Evolutionary conservation across 371 early-diverging fungal species (phyloP).

Genomic region (Lichtheimia hyalospora): DNA sequence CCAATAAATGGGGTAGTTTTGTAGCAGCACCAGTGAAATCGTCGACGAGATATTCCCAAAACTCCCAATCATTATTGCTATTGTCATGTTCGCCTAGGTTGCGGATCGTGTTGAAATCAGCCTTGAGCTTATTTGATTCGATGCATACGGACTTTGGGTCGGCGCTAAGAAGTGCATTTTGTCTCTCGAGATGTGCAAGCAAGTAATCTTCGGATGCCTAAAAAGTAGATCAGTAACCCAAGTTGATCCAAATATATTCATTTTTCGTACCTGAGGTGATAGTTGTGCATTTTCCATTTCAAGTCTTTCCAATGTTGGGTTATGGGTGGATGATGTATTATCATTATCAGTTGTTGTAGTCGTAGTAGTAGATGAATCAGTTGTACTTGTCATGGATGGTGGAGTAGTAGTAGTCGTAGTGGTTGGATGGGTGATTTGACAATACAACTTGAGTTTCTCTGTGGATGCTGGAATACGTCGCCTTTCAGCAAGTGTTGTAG

Average conservation of each 20-base stretch:
- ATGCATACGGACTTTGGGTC: conserved; percentile 63
- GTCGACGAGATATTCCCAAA: conserved; percentile 88
- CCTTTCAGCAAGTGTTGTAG: conserved; percentile 23
- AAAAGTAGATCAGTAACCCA: background rate
- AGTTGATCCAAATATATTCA: background rate
- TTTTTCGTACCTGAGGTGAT: conserved; percentile 41
- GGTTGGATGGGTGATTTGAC: conserved; percentile 13
- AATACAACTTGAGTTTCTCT: conserved; percentile 23
- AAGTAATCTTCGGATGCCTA: conserved; percentile 60
- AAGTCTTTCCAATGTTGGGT: conserved; percentile 20
- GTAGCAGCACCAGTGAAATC: conserved; percentile 74
- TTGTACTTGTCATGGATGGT: conserved; percentile 1
- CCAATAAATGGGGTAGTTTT: conserved; percentile 60
- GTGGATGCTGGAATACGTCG: conserved; percentile 23
- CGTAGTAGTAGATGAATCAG: background rate
- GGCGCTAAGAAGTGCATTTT: conserved; percentile 57
- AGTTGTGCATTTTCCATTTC: conserved; percentile 44
- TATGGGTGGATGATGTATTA: background rate
- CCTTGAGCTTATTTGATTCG: conserved; percentile 56
- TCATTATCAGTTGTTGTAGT: conserved; percentile 7
- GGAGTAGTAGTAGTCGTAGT: conserved; percentile 17
- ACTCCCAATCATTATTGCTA: conserved; percentile 79
- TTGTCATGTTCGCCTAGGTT: conserved; percentile 8
- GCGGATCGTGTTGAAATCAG: conserved; percentile 55
- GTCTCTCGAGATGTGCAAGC: conserved; percentile 57